Conservation (phyloP, 2,329 filamentous ascomycete genomes). For the Colletotrichum theobromicola region DNA sequence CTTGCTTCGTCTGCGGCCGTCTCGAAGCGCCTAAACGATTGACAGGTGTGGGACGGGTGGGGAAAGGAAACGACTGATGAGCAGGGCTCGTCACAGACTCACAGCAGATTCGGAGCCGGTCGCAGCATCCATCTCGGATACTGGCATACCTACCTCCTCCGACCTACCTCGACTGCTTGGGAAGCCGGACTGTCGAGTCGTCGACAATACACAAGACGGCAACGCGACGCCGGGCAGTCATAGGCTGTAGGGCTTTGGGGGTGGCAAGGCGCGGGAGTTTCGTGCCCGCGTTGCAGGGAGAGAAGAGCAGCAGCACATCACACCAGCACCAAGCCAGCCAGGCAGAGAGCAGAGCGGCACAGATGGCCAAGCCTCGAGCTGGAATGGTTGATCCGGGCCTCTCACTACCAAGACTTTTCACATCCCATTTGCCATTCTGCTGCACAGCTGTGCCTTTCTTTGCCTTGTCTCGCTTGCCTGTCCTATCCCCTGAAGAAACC, state of each 20-base stretch:
- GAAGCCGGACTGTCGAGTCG: too few species aligned
- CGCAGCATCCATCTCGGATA: neutral
- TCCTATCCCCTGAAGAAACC: neutral
- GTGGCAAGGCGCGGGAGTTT: conserved; percentile 7
- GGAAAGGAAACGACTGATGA: neutral
- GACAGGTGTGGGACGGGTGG: conserved; percentile 11
- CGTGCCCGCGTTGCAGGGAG: neutral
- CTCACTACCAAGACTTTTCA: neutral
- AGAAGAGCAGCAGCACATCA: neutral
- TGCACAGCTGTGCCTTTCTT: neutral
- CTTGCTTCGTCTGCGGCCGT: neutral
- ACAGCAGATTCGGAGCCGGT: neutral
- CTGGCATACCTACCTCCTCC: neutral
- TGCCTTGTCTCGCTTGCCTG: neutral
- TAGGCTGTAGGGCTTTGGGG: neutral
- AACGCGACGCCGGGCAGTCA: neutral
- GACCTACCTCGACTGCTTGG: neutral
- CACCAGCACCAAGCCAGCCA: neutral
- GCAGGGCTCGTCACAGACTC: conserved; percentile 16
- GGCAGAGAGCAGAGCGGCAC: neutral
- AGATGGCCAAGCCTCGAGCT: neutral
- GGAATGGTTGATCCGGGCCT: neutral
- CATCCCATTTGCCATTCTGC: neutral
- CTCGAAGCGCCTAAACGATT: conserved; percentile 9
- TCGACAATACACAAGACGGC: neutral